These are phyloP conservation scores for Pseudotsuga menziesii DNA, from an alignment of 75 land plant species.

Conservation along the genomic window DNA sequence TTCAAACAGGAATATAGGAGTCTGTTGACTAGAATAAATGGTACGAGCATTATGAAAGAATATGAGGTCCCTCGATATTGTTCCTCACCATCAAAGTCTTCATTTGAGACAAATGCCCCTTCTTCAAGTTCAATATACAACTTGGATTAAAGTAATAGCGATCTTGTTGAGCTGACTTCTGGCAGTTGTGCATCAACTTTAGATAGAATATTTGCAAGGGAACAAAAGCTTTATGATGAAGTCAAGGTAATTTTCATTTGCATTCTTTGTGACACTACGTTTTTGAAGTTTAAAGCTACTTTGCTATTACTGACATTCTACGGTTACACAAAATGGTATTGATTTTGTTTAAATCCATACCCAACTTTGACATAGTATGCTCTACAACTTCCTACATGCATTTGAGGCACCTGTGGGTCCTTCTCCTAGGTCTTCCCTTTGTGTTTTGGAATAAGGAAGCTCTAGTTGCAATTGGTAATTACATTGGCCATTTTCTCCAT, in stretches of 20 bases:
- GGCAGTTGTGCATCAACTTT: constrained; percentile 67
- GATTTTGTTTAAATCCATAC: neutral
- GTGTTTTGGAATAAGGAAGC: too few relatives aligned
- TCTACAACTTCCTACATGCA: neutral
- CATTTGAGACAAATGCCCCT: constrained; percentile 24
- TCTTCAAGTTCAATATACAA: constrained; percentile 45
- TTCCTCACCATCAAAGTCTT: constrained; percentile 52
- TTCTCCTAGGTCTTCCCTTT: too few relatives aligned
- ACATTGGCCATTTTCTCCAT: too few relatives aligned
- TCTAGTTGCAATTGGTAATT: too few relatives aligned
- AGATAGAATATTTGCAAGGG: constrained; percentile 72
- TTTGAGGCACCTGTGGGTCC: too few relatives aligned
- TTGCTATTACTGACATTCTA: neutral
- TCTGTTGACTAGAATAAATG: neutral
- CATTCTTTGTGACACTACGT: neutral
- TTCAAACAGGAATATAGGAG: neutral
- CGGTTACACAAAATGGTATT: neutral
- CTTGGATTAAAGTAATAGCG: constrained; percentile 38
- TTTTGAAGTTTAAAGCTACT: neutral
- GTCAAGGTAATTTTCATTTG: constrained; percentile 52
- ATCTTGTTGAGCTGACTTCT: constrained; percentile 41
- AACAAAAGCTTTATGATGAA: constrained; percentile 78
- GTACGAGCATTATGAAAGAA: too few relatives aligned
- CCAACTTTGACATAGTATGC: neutral
- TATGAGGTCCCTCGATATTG: constrained; percentile 23